Evolutionary conservation across 768 basidiomycete species (phyloP).

Genomic region (Calocybe cyanea): DNA sequence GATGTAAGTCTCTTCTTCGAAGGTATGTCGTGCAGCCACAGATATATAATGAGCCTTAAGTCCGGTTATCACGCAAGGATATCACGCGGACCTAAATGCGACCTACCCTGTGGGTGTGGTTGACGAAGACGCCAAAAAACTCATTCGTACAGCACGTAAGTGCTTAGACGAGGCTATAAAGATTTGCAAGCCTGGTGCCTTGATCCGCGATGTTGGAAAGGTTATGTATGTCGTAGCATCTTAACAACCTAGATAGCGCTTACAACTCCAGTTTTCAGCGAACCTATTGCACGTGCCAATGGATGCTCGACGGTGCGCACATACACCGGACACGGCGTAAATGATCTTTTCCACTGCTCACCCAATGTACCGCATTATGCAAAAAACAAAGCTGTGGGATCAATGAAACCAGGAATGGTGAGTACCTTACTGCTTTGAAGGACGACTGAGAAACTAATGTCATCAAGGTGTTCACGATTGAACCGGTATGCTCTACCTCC

Average conservation of each 20-base stretch:
- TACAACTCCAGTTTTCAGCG: slow-evolving; percentile 40
- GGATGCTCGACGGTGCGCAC: slow-evolving; percentile 89
- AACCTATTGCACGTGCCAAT: slow-evolving; percentile 77
- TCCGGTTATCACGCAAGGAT: slow-evolving; percentile 44
- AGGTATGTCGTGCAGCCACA: slow-evolving; percentile 36
- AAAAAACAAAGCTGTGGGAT: slow-evolving; percentile 88
- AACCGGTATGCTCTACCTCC: slow-evolving; percentile 49
- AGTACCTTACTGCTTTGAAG: slow-evolving; percentile 20
- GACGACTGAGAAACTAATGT: background rate
- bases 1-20: slow-evolving; percentile 81
- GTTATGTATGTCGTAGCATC: slow-evolving; percentile 56
- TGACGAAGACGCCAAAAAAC: slow-evolving; percentile 76
- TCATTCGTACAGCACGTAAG: slow-evolving; percentile 80
- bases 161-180: slow-evolving; percentile 88
- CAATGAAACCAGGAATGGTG: slow-evolving; percentile 94
- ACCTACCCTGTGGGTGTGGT: slow-evolving; percentile 89
- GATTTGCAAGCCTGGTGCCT: slow-evolving; percentile 87
- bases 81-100: slow-evolving; percentile 89
- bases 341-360: slow-evolving; percentile 77
- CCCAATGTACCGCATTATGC: slow-evolving; percentile 96
- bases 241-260: background rate
- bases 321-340: slow-evolving; percentile 90
- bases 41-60: slow-evolving; percentile 1
- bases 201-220: slow-evolving; percentile 87
- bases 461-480: slow-evolving; percentile 67